These are phyloP conservation scores for Trichoderma pleuroti DNA, from an alignment of 2,329 filamentous ascomycete species.

Conservation along the genomic window DNA sequence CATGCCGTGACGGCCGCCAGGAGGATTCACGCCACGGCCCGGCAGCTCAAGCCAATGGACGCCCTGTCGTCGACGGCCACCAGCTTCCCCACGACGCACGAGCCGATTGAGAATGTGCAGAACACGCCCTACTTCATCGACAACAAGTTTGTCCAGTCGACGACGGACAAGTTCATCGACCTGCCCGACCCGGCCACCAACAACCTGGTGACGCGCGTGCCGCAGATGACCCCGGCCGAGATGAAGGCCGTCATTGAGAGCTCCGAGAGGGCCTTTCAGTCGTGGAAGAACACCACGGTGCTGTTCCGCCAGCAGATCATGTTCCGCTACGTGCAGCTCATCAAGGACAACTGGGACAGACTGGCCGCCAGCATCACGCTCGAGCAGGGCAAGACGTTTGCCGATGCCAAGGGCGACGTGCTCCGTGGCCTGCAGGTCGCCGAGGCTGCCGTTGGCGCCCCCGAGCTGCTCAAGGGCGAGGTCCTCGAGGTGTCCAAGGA, in stretches of 20 bases:
- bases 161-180: constrained; percentile 70
- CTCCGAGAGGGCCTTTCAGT: constrained; percentile 70
- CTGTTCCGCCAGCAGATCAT: constrained; percentile 77
- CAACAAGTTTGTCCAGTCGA: constrained; percentile 70
- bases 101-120: constrained; percentile 61
- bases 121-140: constrained; percentile 80
- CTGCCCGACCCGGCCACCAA: constrained; percentile 81
- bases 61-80: constrained; percentile 54
- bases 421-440: constrained; percentile 80
- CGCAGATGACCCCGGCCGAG: constrained; percentile 75
- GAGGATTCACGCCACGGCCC: constrained; percentile 55
- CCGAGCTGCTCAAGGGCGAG: constrained; percentile 78
- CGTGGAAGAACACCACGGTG: constrained; percentile 69
- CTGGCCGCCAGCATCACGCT: constrained; percentile 80
- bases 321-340: constrained; percentile 79
- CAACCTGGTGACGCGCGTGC: constrained; percentile 78
- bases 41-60: constrained; percentile 51
- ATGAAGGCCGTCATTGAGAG: constrained; percentile 71
- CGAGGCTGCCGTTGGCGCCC: constrained; percentile 75
- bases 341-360: constrained; percentile 81
- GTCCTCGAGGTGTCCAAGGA: constrained; percentile 82
- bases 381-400: constrained; percentile 86
- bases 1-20: constrained; percentile 42
- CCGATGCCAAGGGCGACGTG: constrained; percentile 78
- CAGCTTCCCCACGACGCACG: constrained; percentile 68